Evolutionary conservation across 305 asterid species (phyloP).

Genomic region (Nicotiana rustica): DNA sequence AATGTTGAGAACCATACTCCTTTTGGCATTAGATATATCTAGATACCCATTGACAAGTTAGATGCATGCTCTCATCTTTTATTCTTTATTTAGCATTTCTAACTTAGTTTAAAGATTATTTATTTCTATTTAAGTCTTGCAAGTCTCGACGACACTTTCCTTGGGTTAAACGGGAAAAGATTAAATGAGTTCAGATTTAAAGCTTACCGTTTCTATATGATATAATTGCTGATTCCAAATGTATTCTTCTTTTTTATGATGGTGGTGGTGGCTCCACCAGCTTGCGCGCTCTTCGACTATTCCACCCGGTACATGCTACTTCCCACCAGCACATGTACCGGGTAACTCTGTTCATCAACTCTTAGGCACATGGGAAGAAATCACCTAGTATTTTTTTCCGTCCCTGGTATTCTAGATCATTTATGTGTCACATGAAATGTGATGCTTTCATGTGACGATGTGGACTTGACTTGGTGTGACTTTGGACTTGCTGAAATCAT

Average conservation of each 20-base stretch:
- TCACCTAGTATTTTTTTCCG: too few species aligned
- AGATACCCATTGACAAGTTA: not conserved
- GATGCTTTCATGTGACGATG: not conserved
- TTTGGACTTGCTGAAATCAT: not conserved
- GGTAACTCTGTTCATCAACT: too few species aligned
- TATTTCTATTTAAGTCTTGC: not conserved
- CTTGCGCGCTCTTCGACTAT: too few species aligned
- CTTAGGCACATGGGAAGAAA: too few species aligned
- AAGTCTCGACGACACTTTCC: not conserved
- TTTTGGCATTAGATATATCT: not conserved
- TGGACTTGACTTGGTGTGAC: not conserved
- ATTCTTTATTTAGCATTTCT: not conserved
- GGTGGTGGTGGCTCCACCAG: too few species aligned
- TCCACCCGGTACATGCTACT: too few species aligned
- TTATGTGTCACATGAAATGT: not conserved
- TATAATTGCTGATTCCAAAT: conserved; percentile 11
- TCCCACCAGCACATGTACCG: too few species aligned
- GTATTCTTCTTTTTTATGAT: too few species aligned
- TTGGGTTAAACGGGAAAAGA: not conserved
- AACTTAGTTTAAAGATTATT: not conserved
- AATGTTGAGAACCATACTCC: not conserved
- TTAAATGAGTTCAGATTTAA: not conserved
- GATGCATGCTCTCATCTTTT: not conserved
- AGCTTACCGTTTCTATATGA: not conserved
- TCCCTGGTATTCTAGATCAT: not conserved